Base-by-base conservation (phyloP, 805 yeast genomes). In the Yarrowia sp. region DNA sequence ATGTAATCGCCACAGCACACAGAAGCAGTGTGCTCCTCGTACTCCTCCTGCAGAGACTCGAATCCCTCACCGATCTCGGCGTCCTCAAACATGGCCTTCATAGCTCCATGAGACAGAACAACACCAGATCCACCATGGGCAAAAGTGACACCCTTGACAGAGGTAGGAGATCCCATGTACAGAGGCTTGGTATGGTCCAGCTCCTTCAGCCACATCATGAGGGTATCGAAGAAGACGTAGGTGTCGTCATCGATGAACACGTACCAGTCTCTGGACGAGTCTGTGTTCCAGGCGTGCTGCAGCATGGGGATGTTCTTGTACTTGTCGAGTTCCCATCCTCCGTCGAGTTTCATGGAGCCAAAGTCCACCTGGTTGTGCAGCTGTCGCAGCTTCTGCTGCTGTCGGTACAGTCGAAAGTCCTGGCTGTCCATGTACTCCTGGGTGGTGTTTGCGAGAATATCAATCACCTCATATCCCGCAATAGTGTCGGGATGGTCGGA, bases 51-150 rank as follows among this genome's bases (percentile, higher is more conserved):
- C 14, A 48, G 45, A 6, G 44, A n/a, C 22, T 58, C 51, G 32
- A 58, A 64, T 32, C 65, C 39, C 48, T 64, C 36, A 44, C 65
- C 32, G 33, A 67, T 70, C 6, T 71, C 57, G n/a, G 66, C 64
- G 1, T 44, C 53, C 13, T 71, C 74, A 48, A 74, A 69, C 22
- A 73, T 68, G 17, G 50, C 51, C 15, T 69, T 67, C 70, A 76
- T 68, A 5, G 77, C 73, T 3, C 72, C 74, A 2, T 70, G 68
- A 8, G 78, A 74, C 17, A 76, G 63, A 1, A 74, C 71, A 4
- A 76, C 73, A 8, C 78, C 79, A 0, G 75, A 68, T 7, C 79
- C 80, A n/a, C 80, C 80, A 65, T 77, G 78, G 13, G 77, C 79
- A 67, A 76, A 77, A 38, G 65, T 44, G 31, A 66, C 65, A 47